phyloP scores from a whole-genome alignment of 225 moss, liverwort and hornwort species.

The Antitrichia curtipendula region DNA sequence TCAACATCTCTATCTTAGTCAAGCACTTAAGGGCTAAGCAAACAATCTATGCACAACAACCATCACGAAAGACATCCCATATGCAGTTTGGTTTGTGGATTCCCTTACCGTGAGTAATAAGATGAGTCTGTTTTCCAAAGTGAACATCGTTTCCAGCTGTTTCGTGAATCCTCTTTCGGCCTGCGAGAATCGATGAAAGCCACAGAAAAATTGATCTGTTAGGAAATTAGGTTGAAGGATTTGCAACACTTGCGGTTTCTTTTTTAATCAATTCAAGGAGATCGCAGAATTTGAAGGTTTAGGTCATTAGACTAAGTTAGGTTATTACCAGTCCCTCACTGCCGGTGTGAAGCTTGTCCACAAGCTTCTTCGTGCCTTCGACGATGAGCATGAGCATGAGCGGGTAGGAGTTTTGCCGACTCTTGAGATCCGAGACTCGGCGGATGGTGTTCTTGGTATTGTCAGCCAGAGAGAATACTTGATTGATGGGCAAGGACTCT shows the following conservation, averaged over 20 bases:
- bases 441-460: constrained; percentile 8
- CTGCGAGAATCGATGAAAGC: background rate
- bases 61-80: too few species aligned
- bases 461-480: constrained; percentile 8
- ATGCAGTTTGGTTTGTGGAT: background rate
- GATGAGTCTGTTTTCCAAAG: constrained; percentile 7
- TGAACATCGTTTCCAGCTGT: background rate
- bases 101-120: background rate
- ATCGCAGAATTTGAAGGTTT: background rate
- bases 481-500: constrained; percentile 6
- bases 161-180: background rate
- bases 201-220: background rate
- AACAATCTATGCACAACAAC: background rate
- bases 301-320: background rate
- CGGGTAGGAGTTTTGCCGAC: constrained; percentile 27
- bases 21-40: background rate
- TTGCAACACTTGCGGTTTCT: background rate
- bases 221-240: background rate
- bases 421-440: constrained; percentile 10
- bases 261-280: too few species aligned
- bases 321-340: background rate
- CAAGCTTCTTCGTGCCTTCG: constrained; percentile 43
- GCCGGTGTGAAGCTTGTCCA: constrained; percentile 58
- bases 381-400: constrained; percentile 46
- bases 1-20: background rate